phyloP scores from a whole-genome alignment of 1,139 yeast genomes.

The Kodamaea arcana region DNA sequence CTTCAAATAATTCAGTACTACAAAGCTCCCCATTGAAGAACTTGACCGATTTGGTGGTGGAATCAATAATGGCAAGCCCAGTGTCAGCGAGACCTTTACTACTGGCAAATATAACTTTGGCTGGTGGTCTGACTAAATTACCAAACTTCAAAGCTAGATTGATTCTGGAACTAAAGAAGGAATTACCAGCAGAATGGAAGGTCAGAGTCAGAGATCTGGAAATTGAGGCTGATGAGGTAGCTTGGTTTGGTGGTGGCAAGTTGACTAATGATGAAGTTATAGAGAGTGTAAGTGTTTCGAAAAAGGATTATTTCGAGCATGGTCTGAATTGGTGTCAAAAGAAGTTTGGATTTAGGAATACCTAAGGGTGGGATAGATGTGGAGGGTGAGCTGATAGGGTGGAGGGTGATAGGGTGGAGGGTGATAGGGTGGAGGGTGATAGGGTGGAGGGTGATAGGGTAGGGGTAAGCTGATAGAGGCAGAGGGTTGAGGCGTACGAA shows the following conservation, averaged over 20 bases:
- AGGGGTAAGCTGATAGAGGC: too few species aligned
- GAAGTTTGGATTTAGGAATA: conserved; percentile 62
- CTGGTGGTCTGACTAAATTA: conserved; percentile 79
- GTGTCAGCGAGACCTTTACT: conserved; percentile 72
- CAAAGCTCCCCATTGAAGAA: conserved; percentile 61
- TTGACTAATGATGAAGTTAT: conserved; percentile 53
- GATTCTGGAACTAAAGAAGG: conserved; percentile 55
- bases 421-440: too few species aligned
- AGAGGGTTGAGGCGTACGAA: too few species aligned
- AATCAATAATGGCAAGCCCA: conserved; percentile 68
- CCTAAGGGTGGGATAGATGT: conserved; percentile 13
- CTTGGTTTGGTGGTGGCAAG: conserved; percentile 43
- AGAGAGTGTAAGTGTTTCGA: conserved; percentile 57
- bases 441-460: too few species aligned
- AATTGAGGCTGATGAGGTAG: conserved; percentile 22
- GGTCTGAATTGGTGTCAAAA: conserved; percentile 79
- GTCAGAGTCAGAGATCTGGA: conserved; percentile 39
- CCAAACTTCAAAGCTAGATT: conserved; percentile 66
- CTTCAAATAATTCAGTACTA: conserved; percentile 27
- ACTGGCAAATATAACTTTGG: conserved; percentile 71
- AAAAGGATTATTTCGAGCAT: conserved; percentile 79
- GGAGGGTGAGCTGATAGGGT: too few species aligned
- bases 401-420: too few species aligned
- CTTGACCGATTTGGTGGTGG: conserved; percentile 73
- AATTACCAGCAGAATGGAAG: conserved; percentile 64